Conservation (phyloP, 257 asterid species). For the Ocimum tenuiflorum region DNA sequence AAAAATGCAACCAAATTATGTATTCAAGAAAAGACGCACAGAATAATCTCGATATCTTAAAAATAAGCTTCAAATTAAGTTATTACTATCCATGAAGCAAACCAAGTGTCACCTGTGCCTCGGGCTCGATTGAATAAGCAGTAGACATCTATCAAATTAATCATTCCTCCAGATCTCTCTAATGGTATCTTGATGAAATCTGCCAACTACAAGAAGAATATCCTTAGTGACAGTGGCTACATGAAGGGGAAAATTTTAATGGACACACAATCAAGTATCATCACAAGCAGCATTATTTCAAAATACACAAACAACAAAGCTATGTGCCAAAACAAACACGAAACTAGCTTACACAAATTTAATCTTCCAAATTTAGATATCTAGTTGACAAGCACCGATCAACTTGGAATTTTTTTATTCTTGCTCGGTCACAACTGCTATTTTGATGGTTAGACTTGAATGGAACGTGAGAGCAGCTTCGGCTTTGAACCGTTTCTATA, state of each 20-base stretch:
- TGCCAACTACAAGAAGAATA: slow-evolving; percentile 57
- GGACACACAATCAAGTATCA: slow-evolving; percentile 6
- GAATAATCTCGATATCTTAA: not conserved
- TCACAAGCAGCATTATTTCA: not conserved
- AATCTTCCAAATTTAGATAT: too few species aligned
- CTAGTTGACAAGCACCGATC: too few species aligned
- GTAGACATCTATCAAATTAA: slow-evolving; percentile 80
- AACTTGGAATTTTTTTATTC: too few species aligned
- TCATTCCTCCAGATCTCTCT: slow-evolving; percentile 94
- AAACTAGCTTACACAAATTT: too few species aligned
- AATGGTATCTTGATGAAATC: slow-evolving; percentile 80
- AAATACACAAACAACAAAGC: not conserved
- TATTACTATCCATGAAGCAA: not conserved
- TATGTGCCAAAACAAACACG: too few species aligned
- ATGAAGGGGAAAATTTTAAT: slow-evolving; percentile 1
- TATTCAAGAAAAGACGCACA: not conserved
- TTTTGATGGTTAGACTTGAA: too few species aligned
- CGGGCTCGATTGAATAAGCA: slow-evolving; percentile 98
- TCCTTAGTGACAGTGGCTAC: slow-evolving; percentile 11
- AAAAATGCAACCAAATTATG: slow-evolving; percentile 12
- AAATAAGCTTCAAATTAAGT: slow-evolving; percentile 1
- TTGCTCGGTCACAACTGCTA: too few species aligned
- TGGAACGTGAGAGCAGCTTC: too few species aligned
- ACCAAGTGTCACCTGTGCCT: slow-evolving; percentile 70
- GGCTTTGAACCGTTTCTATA: too few species aligned